phyloP scores from a whole-genome alignment of 805 yeast genomes.

The Wickerhamomyces pijperi region DNA sequence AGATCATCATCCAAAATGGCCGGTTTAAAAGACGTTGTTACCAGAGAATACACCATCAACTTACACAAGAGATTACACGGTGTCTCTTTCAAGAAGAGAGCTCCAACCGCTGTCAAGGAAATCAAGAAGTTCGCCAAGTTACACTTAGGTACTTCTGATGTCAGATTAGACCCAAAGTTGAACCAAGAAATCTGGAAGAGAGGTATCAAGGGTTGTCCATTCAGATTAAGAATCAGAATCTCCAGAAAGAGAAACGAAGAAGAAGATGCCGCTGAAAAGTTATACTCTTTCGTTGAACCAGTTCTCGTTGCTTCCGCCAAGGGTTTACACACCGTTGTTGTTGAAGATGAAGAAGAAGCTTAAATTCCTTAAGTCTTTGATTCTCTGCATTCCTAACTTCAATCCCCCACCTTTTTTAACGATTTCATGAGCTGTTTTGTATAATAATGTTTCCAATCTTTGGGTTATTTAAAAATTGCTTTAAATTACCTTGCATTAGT shows the following conservation, averaged over 20 bases:
- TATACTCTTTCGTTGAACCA: constrained; percentile 97
- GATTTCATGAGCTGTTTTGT: neutral
- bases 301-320: constrained; percentile 89
- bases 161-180: constrained; percentile 97
- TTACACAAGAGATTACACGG: constrained; percentile 99
- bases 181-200: constrained; percentile 98
- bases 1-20: constrained; percentile 43
- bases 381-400: neutral
- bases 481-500: constrained; percentile 1
- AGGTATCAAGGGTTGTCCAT: constrained; percentile 98
- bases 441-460: neutral
- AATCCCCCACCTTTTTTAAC: neutral
- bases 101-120: constrained; percentile 99
- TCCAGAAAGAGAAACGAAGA: constrained; percentile 99
- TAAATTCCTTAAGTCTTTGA: constrained; percentile 5
- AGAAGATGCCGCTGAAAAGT: constrained; percentile 96
- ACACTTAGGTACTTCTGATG: constrained; percentile 99
- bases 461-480: neutral
- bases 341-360: constrained; percentile 49
- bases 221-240: constrained; percentile 97
- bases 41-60: constrained; percentile 99
- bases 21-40: constrained; percentile 97
- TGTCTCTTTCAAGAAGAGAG: constrained; percentile 98
- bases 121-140: constrained; percentile 96
- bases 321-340: constrained; percentile 97